Evolutionary conservation across 306 rosid species (phyloP), one percentile per base, ranked within the genome.

Genomic region (Quercus variabilis): DNA sequence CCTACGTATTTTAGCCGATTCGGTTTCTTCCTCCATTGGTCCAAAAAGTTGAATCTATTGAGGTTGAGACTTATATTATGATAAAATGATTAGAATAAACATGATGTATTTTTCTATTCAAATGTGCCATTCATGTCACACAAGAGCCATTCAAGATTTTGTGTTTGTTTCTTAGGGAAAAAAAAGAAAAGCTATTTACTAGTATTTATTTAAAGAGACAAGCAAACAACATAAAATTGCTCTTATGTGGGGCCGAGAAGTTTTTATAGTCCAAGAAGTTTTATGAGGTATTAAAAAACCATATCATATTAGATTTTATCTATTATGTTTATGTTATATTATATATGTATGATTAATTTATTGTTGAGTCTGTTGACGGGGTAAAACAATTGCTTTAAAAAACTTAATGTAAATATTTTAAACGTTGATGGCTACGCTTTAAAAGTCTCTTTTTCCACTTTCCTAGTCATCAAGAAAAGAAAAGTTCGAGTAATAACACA

Each of bases 11-110:
- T 76, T 83, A 57, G 38, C 55, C 25, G 63, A 14, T 18, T 56
- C 21, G 76, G 77, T 65, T 81, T 74, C 57, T 73, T 52, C 58
- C 64, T 73, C 69, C 30, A 83, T 79, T 87, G 90, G 88, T 52
- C 41, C 78, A 82, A 83, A 70, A 76, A 68, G 88, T 88, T 84
- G 87, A 86, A 85, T 64, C 76, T 74, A 76, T 83, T 59, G 62
- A 79, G 82, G 68, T 74, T 59, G 46, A 78, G 59, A 77, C 63
- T 41, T 77, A 81, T 55, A 38, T 15, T 54, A 60, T 51, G 54
- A 76, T 55, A 73, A 78, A 74, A 78, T 59, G 55, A 69, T 80
- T 78, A 82, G 18, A 78, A 64, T 55, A 74, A 0, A 55, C 78
- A 28, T 67, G 59, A 20, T 57, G 75, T 13, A 31, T 75, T 73